These are phyloP conservation scores for Tetrahymena elliotti DNA, from an alignment of 73 alveolate species.

Conservation along the genomic window DNA sequence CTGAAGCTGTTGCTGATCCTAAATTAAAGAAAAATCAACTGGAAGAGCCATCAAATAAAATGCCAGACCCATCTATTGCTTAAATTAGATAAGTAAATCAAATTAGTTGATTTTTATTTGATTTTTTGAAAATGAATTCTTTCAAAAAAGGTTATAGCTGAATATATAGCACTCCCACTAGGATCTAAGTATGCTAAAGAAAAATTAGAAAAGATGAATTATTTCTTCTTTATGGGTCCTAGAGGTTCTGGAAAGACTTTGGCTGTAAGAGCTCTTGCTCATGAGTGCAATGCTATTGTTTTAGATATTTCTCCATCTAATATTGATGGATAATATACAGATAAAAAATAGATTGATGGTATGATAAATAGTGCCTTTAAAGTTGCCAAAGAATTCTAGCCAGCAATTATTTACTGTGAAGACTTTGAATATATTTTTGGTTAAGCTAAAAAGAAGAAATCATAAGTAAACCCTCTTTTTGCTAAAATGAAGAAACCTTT, in stretches of 20 bases:
- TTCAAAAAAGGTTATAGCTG: slow-evolving; percentile 34
- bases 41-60: slow-evolving; percentile 44
- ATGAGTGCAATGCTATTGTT: slow-evolving; percentile 84
- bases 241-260: slow-evolving; percentile 96
- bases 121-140: background rate
- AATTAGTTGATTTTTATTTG: background rate
- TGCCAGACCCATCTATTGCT: slow-evolving; percentile 77
- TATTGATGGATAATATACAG: slow-evolving; percentile 52
- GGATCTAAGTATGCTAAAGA: slow-evolving; percentile 71
- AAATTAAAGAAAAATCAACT: slow-evolving; percentile 15
- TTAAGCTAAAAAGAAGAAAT: slow-evolving; percentile 56
- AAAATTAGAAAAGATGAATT: slow-evolving; percentile 51
- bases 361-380: slow-evolving; percentile 64
- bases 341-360: slow-evolving; percentile 61
- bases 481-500: slow-evolving; percentile 53
- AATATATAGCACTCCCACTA: slow-evolving; percentile 64
- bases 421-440: slow-evolving; percentile 82
- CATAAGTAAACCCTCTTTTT: slow-evolving; percentile 22
- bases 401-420: slow-evolving; percentile 77
- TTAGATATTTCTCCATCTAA: slow-evolving; percentile 74
- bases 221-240: slow-evolving; percentile 89
- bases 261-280: slow-evolving; percentile 92
- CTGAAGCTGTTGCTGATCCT: background rate
- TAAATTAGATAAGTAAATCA: slow-evolving; percentile 51
- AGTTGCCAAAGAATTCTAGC: slow-evolving; percentile 77